These are phyloP conservation scores for Candida insectalens DNA, from an alignment of 805 yeast species.

Conservation along the genomic window DNA sequence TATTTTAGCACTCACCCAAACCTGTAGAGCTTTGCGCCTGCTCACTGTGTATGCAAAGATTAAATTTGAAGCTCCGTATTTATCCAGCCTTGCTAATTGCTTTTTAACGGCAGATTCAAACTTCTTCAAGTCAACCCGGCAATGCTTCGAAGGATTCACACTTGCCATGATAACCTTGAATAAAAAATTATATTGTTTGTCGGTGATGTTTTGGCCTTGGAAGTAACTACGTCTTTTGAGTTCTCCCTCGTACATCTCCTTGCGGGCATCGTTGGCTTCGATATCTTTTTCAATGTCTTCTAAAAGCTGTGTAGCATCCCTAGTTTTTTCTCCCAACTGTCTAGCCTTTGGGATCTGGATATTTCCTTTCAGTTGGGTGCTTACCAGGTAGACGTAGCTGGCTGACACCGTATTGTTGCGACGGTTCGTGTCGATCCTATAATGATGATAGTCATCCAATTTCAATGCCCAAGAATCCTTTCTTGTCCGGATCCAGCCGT, in stretches of 20 bases:
- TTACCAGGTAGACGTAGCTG: constrained; percentile 7
- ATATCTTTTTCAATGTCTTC: constrained; percentile 1
- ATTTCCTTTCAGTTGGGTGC: constrained; percentile 2
- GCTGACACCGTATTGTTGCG: constrained; percentile 5
- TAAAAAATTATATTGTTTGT: constrained; percentile 15
- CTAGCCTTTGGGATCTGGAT: constrained; percentile 1
- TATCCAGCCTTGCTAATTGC: constrained; percentile 12
- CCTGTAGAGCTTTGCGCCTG: constrained; percentile 16
- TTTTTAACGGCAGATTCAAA: constrained; percentile 10
- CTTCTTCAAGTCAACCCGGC: constrained; percentile 11
- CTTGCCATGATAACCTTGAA: constrained; percentile 7
- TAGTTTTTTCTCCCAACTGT: neutral
- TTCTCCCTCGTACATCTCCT: constrained; percentile 2
- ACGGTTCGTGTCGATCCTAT: constrained; percentile 10
- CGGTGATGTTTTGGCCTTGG: constrained; percentile 8
- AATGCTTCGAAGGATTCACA: constrained; percentile 12
- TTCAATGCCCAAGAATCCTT: constrained; percentile 15
- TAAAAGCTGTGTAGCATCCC: constrained; percentile 3
- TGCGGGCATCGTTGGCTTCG: neutral
- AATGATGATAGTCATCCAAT: constrained; percentile 9
- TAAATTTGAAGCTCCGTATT: constrained; percentile 18
- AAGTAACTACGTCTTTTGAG: constrained; percentile 1
- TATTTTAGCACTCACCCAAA: constrained; percentile 16
- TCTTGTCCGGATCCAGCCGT: constrained; percentile 13
- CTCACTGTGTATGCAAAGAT: constrained; percentile 23